Evolutionary conservation across 108 stramenopile species (phyloP), one percentile per base, ranked within the genome.

Genomic region (Mediolabrus comicus): DNA sequence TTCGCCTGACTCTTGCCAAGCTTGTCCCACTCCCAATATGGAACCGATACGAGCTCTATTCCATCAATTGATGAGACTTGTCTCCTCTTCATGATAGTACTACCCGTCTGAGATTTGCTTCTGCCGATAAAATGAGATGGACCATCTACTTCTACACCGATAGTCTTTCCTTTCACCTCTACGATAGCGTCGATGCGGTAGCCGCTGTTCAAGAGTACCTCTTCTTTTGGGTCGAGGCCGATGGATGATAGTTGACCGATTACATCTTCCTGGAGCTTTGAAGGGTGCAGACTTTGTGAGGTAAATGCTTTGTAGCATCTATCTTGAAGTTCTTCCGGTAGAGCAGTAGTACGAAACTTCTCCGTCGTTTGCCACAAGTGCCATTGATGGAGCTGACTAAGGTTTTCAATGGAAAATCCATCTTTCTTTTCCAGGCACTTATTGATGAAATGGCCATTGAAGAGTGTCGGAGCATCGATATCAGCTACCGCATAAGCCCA

Each of bases 331-430:
- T 25, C 8, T 35, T 12, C 16, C 24, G 32, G 64, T 31, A 71
- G 32, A n/a, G 30, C 19, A 57, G 30, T n/a, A n/a, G n/a, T 4
- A 5, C 26, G 27, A 9, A 38, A 31, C 22, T 59, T 71, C 49
- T 61, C 22, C 10, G 57, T 36, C 16, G 55, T 64, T 53, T 46
- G 31, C 75, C 69, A 69, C 7, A 58, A 28, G 38, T 70, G 55
- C 63, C 70, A 76, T 62, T 78, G 75, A 64, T 81, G 80, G 22
- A 81, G 65, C 38, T 72, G 80, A 34, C 62, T 53, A 49, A 75
- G 59, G 6, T 55, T 69, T 39, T 65, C 43, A 33, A 24, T 9
- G 11, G 41, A 33, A 41, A 77, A 77, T 8, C 60, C 55, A 62
- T 57, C 53, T 3, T 33, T 17, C n/a, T 62, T 71, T 36, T 77